These are phyloP conservation scores for Cryptomeria japonica DNA, from an alignment of 75 land plant genomes.

Conservation along the genomic window DNA sequence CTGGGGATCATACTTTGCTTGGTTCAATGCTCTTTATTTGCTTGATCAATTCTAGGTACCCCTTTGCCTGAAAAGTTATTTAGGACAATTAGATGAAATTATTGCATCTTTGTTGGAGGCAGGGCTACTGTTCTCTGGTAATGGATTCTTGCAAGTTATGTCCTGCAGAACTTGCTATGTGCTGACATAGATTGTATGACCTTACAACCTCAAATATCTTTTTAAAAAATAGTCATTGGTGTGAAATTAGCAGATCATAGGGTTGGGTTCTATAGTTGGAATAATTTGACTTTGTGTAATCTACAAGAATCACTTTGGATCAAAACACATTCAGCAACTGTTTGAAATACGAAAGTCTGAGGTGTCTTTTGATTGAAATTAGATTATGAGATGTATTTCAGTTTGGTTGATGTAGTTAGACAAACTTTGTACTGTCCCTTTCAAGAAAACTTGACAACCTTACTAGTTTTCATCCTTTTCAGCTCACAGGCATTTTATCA, in stretches of 20 bases:
- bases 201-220: not conserved
- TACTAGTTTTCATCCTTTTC: too few species aligned
- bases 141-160: not conserved
- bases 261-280: not conserved
- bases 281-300: not conserved
- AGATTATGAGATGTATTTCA: not conserved
- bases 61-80: not conserved
- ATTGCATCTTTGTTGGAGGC: not conserved
- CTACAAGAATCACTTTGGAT: not conserved
- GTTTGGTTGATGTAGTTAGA: not conserved
- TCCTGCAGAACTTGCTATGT: not conserved
- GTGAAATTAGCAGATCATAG: not conserved
- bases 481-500: too few species aligned
- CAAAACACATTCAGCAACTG: not conserved
- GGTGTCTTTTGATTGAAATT: not conserved
- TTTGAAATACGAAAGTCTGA: not conserved
- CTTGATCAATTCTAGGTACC: not conserved
- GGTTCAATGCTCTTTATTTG: not conserved
- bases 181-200: not conserved
- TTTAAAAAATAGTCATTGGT: not conserved
- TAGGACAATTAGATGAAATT: not conserved
- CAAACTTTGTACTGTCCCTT: too few species aligned
- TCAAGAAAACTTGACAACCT: too few species aligned
- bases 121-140: not conserved
- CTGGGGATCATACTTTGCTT: not conserved